Percentiles rank a stretch among this genome's conserved stretches.
Conservation (phyloP, 352 stramenopile genomes). For the Phytophthora ramorum region DNA sequence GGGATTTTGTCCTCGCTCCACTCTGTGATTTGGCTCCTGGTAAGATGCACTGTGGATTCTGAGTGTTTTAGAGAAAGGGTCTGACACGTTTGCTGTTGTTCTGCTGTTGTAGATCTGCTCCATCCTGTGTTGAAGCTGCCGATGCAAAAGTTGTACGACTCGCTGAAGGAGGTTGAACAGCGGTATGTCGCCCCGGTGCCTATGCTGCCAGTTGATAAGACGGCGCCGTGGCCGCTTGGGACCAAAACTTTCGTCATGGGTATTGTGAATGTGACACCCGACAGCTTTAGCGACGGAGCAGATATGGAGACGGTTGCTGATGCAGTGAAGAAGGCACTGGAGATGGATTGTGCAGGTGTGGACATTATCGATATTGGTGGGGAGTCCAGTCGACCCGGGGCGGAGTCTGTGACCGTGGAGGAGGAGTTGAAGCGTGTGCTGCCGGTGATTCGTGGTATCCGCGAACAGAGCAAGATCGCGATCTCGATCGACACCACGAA, state of each 20-base stretch:
- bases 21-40: conserved; percentile 92
- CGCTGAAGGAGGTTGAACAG: conserved; percentile 33
- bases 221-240: conserved; percentile 47
- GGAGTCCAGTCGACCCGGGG: conserved; percentile 99
- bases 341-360: conserved; percentile 92
- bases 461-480: conserved; percentile 67
- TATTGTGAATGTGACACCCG: conserved; percentile 99
- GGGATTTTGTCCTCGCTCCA: conserved; percentile 97
- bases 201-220: conserved; percentile 63
- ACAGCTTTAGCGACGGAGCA: conserved; percentile 94
- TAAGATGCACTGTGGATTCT: conserved; percentile 4
- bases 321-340: conserved; percentile 85
- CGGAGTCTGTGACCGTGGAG: conserved; percentile 82
- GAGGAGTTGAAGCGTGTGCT: conserved; percentile 93
- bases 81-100: background rate
- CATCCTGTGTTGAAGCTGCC: conserved; percentile 84
- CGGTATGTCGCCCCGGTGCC: conserved; percentile 51
- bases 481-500: conserved; percentile 99
- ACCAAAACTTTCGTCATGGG: conserved; percentile 95
- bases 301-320: conserved; percentile 49
- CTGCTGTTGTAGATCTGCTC: conserved; percentile 47
- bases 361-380: conserved; percentile 98
- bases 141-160: conserved; percentile 75
- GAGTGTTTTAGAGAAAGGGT: background rate
- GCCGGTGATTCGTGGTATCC: conserved; percentile 94